These are phyloP conservation scores for Sporothrix brasiliensis DNA, from an alignment of 2,329 filamentous ascomycete species.

Conservation along the genomic window DNA sequence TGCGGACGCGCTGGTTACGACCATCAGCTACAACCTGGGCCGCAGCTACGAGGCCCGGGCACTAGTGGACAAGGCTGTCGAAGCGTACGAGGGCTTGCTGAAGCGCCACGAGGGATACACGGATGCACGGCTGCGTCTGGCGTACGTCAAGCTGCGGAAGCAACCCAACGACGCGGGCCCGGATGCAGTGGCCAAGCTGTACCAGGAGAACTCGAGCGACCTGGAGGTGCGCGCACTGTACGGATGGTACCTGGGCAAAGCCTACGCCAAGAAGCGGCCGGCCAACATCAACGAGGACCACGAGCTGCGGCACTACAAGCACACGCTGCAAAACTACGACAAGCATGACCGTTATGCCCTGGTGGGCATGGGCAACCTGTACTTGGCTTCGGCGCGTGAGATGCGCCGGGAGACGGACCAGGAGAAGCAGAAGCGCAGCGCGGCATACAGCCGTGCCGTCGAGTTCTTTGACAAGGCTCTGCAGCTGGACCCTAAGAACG, in stretches of 20 bases:
- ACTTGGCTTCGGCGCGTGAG: conserved; percentile 83
- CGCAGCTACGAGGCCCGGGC: conserved; percentile 88
- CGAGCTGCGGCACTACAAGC: conserved; percentile 93
- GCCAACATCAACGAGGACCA: conserved; percentile 83
- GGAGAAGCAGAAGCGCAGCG: conserved; percentile 87
- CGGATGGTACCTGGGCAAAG: conserved; percentile 90
- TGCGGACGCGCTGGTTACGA: conserved; percentile 88
- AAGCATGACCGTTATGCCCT: conserved; percentile 98
- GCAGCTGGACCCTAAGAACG: conserved; percentile 91
- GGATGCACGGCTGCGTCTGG: conserved; percentile 83
- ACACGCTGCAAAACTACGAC: conserved; percentile 89
- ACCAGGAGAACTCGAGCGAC: conserved; percentile 80
- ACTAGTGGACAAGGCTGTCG: conserved; percentile 78
- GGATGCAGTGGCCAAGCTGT: conserved; percentile 81
- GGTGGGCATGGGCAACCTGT: conserved; percentile 94
- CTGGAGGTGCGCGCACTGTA: conserved; percentile 91
- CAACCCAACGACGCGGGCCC: conserved; percentile 84
- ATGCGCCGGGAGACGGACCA: conserved; percentile 89
- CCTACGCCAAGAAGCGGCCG: conserved; percentile 75
- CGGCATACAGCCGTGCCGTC: conserved; percentile 85
- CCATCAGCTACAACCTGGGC: conserved; percentile 94
- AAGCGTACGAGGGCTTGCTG: conserved; percentile 84
- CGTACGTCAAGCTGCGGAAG: conserved; percentile 83
- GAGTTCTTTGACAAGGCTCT: conserved; percentile 99
- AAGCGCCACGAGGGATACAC: conserved; percentile 88